Conservation (phyloP, 140 eudicot genomes). For the Ambrosia hybrid region DNA sequence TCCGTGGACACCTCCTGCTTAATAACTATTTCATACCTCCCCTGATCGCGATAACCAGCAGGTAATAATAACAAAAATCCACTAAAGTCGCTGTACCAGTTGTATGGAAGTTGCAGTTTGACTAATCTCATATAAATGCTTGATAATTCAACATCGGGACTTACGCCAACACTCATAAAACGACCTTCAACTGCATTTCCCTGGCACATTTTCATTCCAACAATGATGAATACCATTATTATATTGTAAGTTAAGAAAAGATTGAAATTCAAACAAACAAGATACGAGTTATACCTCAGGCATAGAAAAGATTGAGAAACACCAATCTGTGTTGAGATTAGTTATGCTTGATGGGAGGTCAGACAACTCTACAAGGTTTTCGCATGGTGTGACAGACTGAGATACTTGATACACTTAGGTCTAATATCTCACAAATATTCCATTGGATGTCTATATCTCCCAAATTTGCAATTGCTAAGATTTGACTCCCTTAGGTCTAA, state of each 20-base stretch:
- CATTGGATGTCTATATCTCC: not conserved
- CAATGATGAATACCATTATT: not conserved
- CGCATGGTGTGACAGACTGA: not conserved
- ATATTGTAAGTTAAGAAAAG: not conserved
- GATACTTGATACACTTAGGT: not conserved
- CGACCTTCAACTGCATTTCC: not conserved
- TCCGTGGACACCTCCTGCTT: not conserved
- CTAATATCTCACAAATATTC: too few relatives aligned
- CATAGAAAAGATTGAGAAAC: too few relatives aligned
- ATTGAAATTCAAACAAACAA: not conserved
- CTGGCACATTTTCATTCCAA: not conserved
- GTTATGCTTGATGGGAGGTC: conserved; percentile 27
- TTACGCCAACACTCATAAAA: conserved; percentile 1
- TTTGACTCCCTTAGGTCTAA: too few relatives aligned
- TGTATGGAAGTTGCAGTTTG: not conserved
- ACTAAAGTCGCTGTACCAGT: not conserved
- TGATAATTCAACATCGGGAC: too few relatives aligned
- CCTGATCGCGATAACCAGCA: not conserved
- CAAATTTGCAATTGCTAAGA: too few relatives aligned
- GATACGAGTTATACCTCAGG: too few relatives aligned
- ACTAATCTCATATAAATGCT: not conserved
- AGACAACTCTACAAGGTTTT: not conserved
- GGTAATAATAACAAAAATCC: not conserved
- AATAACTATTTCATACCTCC: not conserved
- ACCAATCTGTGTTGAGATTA: too few relatives aligned